Evolutionary conservation across 106 monocot species (phyloP), one percentile per base, ranked within the genome.

Genomic region (Triglochin maritima): DNA sequence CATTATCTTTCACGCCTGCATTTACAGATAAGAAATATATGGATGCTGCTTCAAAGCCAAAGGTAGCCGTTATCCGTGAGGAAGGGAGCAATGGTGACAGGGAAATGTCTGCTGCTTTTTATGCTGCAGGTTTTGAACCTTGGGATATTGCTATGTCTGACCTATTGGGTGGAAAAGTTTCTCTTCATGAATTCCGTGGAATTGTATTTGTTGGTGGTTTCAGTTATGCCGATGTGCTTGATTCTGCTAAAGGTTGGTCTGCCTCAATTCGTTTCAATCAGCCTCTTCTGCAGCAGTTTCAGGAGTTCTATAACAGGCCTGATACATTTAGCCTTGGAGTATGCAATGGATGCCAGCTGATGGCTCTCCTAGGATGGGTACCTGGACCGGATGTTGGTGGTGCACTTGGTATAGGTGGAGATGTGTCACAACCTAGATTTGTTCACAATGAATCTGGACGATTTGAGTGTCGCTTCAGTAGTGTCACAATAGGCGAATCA

Each of bases 51-150:
- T 48, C 16, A 44, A 90, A 87, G 63, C 96, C 96, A 10, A 96
- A 88, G 71, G 83, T 96, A 47, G 91, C 88, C 16, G 77, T 96
- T 57, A 85, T 96, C 80, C 87, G 96, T 11, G 96, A 96, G 66
- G 96, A 96, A 76, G 96, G 96, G 15, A 96, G 96, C 75, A 96
- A 96, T 60, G 90, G 96, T 8, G 96, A 96, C 59, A 74, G 96
- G 54, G 96, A 96, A 66, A 96, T 96, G 96, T 79, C 87, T 41
- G 90, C 90, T 42, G 90, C 91, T 47, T 91, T 96, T 53, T 75
- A 80, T 62, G 87, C 87, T 64, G 90, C 96, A 1, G 96, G 90
- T 47, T 96, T 96, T 72, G 96, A 96, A 56, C 85, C 96, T 2
- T 96, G 96, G 91, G 96, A 96, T 50, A 59, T 96, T 46, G 76